Evolutionary conservation across 2,329 filamentous ascomycete genomes (phyloP), one percentile per base, ranked within the genome.

Genomic region (Scortechinia acanthostroma): DNA sequence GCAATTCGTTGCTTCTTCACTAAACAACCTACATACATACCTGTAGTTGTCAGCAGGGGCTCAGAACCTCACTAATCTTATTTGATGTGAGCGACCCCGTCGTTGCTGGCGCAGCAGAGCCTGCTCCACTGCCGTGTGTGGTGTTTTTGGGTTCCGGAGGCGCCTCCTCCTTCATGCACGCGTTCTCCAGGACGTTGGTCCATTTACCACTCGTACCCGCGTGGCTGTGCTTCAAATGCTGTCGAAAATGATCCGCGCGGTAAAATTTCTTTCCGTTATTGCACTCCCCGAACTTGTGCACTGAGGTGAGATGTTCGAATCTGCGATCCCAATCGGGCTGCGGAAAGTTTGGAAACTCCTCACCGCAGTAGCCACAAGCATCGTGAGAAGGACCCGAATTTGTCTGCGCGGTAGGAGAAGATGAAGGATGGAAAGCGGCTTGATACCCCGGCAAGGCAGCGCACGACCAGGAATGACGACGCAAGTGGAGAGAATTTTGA

Each of bases 211-310:
- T 83, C 3, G 77, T 78, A 17, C 81, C 81, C 22, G 75, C 77
- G 62, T 85, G 81, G 52, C 77, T 83, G 57, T 86, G 82, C 62
- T 86, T 86, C 50, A 86, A 62, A 59, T 86, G 81, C 58, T 86
- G 81, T 46, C 81, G 74, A 65, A 86, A 86, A 57, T 86, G 81
- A 57, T 86, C 81, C 28, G 81, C 81, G 42, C 81, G 73, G 63
- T 76, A 86, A 59, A 86, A 86, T 53, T 85, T 86, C 65, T 86
- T 86, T 19, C 13, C 35, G 56, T 83, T 80, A 55, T 86, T 86
- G 65, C 82, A 86, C 61, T 86, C 82, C 49, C 80, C 80, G 55
- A 83, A 86, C 52, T 86, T 86, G 59, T 86, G 81, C 44, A 81
- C 70, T 48, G 71, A 70, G 49, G 77, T 81, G 44, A 86, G 60